A percentile compares a stretch with the other conserved stretches of the same genome.
Evolutionary conservation across 2,329 filamentous ascomycete species (phyloP).

Genomic region (Fusarium nisikadoi): DNA sequence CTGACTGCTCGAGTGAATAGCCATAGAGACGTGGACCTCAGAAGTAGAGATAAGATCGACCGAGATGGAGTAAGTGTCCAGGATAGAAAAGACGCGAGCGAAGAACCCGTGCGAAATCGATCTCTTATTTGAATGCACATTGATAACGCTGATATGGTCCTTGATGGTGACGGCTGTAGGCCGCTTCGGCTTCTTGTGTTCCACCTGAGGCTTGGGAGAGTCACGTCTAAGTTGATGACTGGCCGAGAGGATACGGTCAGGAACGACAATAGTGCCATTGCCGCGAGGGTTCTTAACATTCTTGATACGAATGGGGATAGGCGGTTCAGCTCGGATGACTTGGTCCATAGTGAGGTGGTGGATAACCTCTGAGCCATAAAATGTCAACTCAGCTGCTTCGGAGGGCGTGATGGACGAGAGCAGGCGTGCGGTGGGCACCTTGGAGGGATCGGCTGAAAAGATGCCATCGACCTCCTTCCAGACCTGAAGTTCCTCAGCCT

Average conservation of each 20-base stretch:
- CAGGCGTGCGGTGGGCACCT: slow-evolving; percentile 93
- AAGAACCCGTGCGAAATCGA: slow-evolving; percentile 97
- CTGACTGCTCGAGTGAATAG: slow-evolving; percentile 83
- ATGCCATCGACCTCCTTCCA: slow-evolving; percentile 99
- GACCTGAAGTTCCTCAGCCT: slow-evolving; percentile 89
- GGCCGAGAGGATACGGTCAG: slow-evolving; percentile 69
- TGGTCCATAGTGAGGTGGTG: slow-evolving; percentile 99
- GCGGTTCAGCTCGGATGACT: slow-evolving; percentile 80
- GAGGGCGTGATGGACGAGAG: slow-evolving; percentile 89
- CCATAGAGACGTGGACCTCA: slow-evolving; percentile 98
- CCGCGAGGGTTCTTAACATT: slow-evolving; percentile 89
- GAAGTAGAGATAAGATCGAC: slow-evolving; percentile 97
- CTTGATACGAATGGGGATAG: slow-evolving; percentile 89
- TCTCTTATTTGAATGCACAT: slow-evolving; percentile 97
- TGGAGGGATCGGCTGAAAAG: slow-evolving; percentile 84
- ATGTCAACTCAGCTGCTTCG: slow-evolving; percentile 95
- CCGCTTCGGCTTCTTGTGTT: slow-evolving; percentile 70
- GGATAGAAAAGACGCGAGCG: slow-evolving; percentile 89
- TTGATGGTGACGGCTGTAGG: slow-evolving; percentile 97
- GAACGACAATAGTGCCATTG: slow-evolving; percentile 83
- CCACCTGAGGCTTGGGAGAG: slow-evolving; percentile 51
- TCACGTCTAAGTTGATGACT: slow-evolving; percentile 68
- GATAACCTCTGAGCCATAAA: slow-evolving; percentile 95
- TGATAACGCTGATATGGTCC: slow-evolving; percentile 95
- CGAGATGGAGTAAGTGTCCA: slow-evolving; percentile 86